phyloP scores from a whole-genome alignment of 345 rosid genomes.

The Durio zibethinus region DNA sequence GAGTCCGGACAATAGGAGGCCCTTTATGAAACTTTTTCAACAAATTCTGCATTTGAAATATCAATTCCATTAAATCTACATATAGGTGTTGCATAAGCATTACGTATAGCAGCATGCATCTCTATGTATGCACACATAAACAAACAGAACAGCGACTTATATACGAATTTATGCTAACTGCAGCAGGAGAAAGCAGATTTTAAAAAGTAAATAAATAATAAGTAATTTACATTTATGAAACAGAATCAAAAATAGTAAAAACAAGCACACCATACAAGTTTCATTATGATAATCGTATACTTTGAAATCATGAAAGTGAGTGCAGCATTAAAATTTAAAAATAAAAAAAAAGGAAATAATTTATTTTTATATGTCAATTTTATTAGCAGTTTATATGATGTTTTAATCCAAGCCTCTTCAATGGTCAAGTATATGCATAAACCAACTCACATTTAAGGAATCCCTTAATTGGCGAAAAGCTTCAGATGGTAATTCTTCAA shows the following conservation, averaged over 20 bases:
- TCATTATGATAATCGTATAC: neutral
- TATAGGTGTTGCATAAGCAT: neutral
- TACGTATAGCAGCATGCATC: neutral
- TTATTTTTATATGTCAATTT: neutral
- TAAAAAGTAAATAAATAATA: neutral
- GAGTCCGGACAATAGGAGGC: constrained; percentile 96
- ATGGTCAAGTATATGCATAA: constrained; percentile 2
- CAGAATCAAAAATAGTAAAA: neutral
- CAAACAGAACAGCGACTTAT: neutral
- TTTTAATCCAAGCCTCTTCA: constrained; percentile 9
- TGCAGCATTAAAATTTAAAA: neutral
- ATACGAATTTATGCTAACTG: neutral
- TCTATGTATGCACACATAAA: neutral
- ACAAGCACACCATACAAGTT: neutral
- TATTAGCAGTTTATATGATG: neutral
- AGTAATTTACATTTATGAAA: neutral
- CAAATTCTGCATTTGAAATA: constrained; percentile 61
- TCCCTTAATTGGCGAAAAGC: constrained; percentile 77
- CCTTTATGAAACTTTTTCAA: constrained; percentile 93
- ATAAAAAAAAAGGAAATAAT: neutral
- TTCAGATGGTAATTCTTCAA: constrained; percentile 95
- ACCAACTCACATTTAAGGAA: constrained; percentile 72
- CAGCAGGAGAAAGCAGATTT: neutral
- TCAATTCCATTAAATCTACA: constrained; percentile 10
- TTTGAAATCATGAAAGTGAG: neutral